Conservation (phyloP, 345 rosid genomes). For the Moricandia arvensis region DNA sequence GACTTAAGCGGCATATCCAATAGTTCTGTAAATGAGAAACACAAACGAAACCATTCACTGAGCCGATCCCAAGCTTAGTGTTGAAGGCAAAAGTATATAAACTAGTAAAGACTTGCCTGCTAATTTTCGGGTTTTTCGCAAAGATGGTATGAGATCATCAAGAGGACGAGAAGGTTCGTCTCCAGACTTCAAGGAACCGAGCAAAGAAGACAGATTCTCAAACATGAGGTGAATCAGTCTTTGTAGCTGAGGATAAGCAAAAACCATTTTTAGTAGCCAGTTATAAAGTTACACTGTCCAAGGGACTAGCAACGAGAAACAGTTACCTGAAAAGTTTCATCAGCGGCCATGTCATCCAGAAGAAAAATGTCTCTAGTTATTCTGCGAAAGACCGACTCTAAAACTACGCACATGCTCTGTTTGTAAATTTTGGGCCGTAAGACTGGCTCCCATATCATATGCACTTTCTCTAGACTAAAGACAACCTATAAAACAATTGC, state of each 20-base stretch:
- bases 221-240: constrained; percentile 70
- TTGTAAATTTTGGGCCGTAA: constrained; percentile 73
- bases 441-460: constrained; percentile 89
- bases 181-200: constrained; percentile 52
- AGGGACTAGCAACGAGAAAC: constrained; percentile 1
- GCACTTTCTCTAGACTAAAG: constrained; percentile 90
- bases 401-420: constrained; percentile 74
- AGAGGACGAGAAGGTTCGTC: constrained; percentile 43
- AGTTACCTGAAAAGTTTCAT: constrained; percentile 85
- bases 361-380: constrained; percentile 71
- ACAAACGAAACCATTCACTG: neutral
- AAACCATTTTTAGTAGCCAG: neutral
- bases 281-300: neutral
- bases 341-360: constrained; percentile 96
- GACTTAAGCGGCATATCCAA: constrained; percentile 90
- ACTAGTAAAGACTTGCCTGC: constrained; percentile 55
- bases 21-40: constrained; percentile 48
- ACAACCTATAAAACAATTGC: constrained; percentile 53
- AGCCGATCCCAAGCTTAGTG: constrained; percentile 2
- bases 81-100: neutral
- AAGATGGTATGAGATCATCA: constrained; percentile 69
- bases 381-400: constrained; percentile 81
- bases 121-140: constrained; percentile 72
- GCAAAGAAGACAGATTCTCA: constrained; percentile 64
- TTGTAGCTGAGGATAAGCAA: constrained; percentile 64